Evolutionary conservation across 1,284 basidiomycete species (phyloP), one percentile per base, ranked within the genome.

Genomic region (Thelephora terrestris): DNA sequence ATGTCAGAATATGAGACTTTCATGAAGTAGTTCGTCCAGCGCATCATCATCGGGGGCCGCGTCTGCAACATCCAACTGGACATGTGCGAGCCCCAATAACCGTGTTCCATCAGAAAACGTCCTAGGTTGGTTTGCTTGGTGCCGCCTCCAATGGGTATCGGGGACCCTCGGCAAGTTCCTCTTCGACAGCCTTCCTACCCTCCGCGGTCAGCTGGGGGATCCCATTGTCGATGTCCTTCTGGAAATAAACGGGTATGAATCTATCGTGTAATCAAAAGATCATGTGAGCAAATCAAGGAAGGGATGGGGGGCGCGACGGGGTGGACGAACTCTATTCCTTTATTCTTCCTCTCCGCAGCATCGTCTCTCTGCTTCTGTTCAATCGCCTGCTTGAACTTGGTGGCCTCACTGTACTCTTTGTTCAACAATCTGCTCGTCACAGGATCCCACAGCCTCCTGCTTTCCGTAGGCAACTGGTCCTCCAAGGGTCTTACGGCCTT

Each of bases 371-470:
- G 93, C 59, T 66, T 76, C 74, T 96, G 92, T 69, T 96, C 93
- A 49, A 97, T 93, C 4, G 64, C 65, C 49, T 91, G 79, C 71
- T 96, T 97, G 65, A 85, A 76, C 69, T 74, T 85, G 45, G 89
- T 95, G 47, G 93, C 93, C 47, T 94, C 91, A 39, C 75, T 74
- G 68, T 79, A 98, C 64, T 96, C 89, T 73, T 96, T 97, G 59
- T 71, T 73, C 44, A 91, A 47, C 49, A 98, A 70, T 59, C 79
- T 68, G 48, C 70, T 72, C 35, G 92, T 94, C 18, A 99, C 92
- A 35, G 73, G 77, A 47, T 88, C 79, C 96, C 95, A 98, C 50
- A 98, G 67, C 68, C 79, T 81, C 52, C 92, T 74, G 53, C 90
- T 94, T 71, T 99, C 96, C 53, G 78, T 71, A 16, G 78, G 73